Base-by-base conservation (phyloP, 768 basidiomycete genomes). In the Leccinum incarnatum region DNA sequence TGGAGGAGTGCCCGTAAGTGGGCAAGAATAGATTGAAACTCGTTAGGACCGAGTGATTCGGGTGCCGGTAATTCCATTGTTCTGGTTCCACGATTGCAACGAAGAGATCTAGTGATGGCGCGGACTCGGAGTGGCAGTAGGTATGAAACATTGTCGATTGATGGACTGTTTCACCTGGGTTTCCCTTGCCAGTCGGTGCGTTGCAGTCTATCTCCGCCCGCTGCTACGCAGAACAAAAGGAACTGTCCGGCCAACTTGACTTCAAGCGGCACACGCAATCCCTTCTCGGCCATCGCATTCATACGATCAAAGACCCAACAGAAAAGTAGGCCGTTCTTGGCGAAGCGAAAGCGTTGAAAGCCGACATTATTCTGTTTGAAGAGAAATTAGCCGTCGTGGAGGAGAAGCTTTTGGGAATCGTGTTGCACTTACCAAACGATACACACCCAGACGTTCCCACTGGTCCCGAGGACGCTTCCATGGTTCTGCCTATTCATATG, bases 341-440 rank as follows among this genome's bases (percentile, higher is more conserved):
- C 19, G 83, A 88, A 62, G 90, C 88, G 0, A 83, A 86, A 55
- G 58, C 65, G 4, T 70, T 93, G 27, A 94, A 93, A 69, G 67
- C 72, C 1, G 81, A 86, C 54, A 81, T 93, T 5, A 72, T 75
- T 15, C 74, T 78, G 23, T 77, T 93, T 25, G 88, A 92, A 69
- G 66, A 72, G 21, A 74, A 75, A 15, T 69, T 91, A 8, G 71
- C 74, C 15, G 72, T 68, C 11, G 72, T 88, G 2, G 89, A 94
- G 61, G 75, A 79, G n/a, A 74, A 79, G 30, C 80, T 95, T 37
- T 72, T 87, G 34, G 71, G 77, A n/a, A 78, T 88, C 37, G 89
- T 87, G 3, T 75, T 90, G n/a, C 75, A 83, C 15, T 79, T 98
- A 29, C 95, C 95, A 9, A 98, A 98, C 67, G 93, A 92, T 65